Conservation (phyloP, 768 basidiomycete genomes). For the Russula vinacea region DNA sequence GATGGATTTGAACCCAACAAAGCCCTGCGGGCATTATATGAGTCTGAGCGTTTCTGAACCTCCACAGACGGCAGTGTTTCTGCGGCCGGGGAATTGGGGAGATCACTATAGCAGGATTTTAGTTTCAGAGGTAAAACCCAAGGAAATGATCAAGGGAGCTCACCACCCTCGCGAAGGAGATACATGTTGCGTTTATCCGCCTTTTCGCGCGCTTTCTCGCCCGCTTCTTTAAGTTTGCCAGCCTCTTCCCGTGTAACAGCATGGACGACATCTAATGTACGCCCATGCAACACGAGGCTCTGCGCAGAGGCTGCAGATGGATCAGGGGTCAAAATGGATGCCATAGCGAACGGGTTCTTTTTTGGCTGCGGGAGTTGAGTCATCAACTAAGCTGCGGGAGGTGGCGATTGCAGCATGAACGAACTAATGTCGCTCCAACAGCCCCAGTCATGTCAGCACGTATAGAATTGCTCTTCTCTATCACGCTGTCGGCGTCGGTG, state of each 20-base stretch:
- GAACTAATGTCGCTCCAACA: conserved; percentile 32
- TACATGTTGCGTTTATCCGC: conserved; percentile 95
- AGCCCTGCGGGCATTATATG: conserved; percentile 80
- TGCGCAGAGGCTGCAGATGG: conserved; percentile 82
- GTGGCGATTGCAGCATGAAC: conserved; percentile 1
- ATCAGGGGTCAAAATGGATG: conserved; percentile 90
- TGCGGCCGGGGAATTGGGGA: conserved; percentile 83
- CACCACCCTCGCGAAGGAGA: conserved; percentile 93
- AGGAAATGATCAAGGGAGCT: conserved; percentile 32
- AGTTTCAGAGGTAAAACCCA: not conserved
- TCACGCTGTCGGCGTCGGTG: conserved; percentile 80
- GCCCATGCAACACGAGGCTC: conserved; percentile 83
- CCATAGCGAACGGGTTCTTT: conserved; percentile 83
- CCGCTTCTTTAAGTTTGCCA: conserved; percentile 80
- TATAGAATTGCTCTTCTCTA: conserved; percentile 75
- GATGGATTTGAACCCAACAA: conserved; percentile 90
- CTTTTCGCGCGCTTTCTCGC: conserved; percentile 80
- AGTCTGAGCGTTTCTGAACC: conserved; percentile 77
- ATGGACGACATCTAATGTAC: conserved; percentile 84
- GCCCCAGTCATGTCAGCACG: conserved; percentile 58
- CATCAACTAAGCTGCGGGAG: not conserved
- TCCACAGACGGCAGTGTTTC: conserved; percentile 66
- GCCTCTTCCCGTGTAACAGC: conserved; percentile 92
- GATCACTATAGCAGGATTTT: conserved; percentile 57
- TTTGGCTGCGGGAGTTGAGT: conserved; percentile 42